Evolutionary conservation across 2,329 filamentous ascomycete species (phyloP), one percentile per base, ranked within the genome.

Genomic region (Aspergillus sp.): DNA sequence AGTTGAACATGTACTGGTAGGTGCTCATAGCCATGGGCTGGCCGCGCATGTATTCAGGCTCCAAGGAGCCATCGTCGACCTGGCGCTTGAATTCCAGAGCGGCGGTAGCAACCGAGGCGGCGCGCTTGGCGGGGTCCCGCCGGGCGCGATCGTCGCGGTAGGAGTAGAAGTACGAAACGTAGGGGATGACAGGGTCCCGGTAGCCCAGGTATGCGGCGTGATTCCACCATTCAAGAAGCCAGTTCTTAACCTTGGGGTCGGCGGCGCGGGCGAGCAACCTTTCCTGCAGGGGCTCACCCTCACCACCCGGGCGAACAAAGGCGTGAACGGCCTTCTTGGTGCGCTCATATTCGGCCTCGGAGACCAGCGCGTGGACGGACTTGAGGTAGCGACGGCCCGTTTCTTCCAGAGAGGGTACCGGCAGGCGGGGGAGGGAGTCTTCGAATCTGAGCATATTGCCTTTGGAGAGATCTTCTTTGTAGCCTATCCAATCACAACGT

Each of bases 141-240:
- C 94, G 87, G 74, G 89, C 86, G 69, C 91, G 88, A 79, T 99
- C 96, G 78, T 99, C 95, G 68, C 92, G 88, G 82, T 98, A 94
- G 58, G 93, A 97, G 83, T 99, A 99, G 82, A 99, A 99, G 85
- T 99, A 99, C 79, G 92, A 97, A 72, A 99, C 95, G 75, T 98
- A 99, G 63, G 95, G 95, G 17, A 98, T 91, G 50, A 99, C 91
- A 10, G 95, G 95, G 76, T 98, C 95, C 67, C 94, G 90, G 82
- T 98, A 98, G 66, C 81, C 85, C 66, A 99, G 87, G 80, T 99
- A 99, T 60, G 95, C 95, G 4, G 88, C 87, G 56, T 97, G 87
- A 77, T 99, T 98, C 95, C 95, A 99, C 95, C 95, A 99, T 69
- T 99, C 94, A 69, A 90, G 88, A 59, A 99, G 84, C 95, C 95